These are phyloP conservation scores for Amphirosellinia nigrospora DNA, from an alignment of 495 filamentous ascomycete species.

Conservation along the genomic window DNA sequence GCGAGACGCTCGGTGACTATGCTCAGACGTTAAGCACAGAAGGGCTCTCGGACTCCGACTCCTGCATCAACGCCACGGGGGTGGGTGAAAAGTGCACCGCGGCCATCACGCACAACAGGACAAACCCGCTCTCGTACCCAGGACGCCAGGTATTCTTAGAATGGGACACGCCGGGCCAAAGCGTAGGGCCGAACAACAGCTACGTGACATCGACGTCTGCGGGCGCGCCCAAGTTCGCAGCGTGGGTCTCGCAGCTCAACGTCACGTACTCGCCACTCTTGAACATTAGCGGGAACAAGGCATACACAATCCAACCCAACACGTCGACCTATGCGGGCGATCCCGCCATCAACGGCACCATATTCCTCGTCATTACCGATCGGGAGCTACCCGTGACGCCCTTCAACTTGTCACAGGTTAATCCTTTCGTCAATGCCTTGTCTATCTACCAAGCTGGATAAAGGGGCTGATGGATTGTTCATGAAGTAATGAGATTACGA, in stretches of 20 bases:
- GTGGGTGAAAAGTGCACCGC: constrained; percentile 64
- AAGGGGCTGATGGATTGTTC: not conserved
- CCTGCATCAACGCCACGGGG: constrained; percentile 58
- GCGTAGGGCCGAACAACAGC: constrained; percentile 79
- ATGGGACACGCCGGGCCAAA: constrained; percentile 75
- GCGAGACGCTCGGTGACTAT: constrained; percentile 61
- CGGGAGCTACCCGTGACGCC: constrained; percentile 70
- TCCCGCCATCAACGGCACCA: constrained; percentile 76
- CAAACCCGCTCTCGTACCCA: constrained; percentile 72
- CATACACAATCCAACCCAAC: constrained; percentile 73
- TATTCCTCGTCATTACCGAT: constrained; percentile 81
- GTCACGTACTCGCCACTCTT: constrained; percentile 77
- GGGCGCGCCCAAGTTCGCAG: constrained; percentile 67
- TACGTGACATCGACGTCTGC: constrained; percentile 72
- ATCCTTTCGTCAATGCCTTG: constrained; percentile 77
- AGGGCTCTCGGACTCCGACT: constrained; percentile 45
- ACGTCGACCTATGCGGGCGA: constrained; percentile 66
- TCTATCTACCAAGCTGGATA: constrained; percentile 83
- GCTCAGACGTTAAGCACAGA: constrained; percentile 47
- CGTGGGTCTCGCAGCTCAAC: constrained; percentile 85
- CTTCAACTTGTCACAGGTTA: constrained; percentile 76
- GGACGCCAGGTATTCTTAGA: constrained; percentile 72
- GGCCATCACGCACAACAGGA: constrained; percentile 69
- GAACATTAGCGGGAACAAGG: constrained; percentile 58
- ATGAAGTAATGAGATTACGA: not conserved